phyloP scores from a whole-genome alignment of 108 stramenopile species.

The Cyclotella distinguenda region DNA sequence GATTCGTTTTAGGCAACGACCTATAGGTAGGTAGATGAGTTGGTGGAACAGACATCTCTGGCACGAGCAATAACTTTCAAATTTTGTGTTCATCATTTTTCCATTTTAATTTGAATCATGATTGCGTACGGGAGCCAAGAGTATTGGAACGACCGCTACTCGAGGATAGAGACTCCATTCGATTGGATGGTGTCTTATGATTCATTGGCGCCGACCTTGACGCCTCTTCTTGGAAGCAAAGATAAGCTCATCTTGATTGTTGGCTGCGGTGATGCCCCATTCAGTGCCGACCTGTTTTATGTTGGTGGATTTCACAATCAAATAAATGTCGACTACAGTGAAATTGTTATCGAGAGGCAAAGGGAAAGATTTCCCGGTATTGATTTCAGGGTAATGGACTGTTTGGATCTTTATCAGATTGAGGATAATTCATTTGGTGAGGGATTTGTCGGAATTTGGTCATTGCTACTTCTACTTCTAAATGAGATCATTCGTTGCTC shows the following conservation, averaged over 20 bases:
- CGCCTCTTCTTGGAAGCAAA: slow-evolving; percentile 7
- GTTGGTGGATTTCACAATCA: slow-evolving; percentile 39
- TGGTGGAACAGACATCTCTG: too few relatives aligned
- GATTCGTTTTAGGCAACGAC: too few relatives aligned
- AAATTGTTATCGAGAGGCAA: slow-evolving; percentile 50
- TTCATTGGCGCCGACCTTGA: slow-evolving; percentile 4
- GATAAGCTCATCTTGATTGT: slow-evolving; percentile 20
- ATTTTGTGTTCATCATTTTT: too few relatives aligned
- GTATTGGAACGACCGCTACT: slow-evolving; percentile 15
- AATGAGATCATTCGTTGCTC: too few relatives aligned
- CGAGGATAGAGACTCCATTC: slow-evolving; percentile 8
- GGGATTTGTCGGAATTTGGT: neutral
- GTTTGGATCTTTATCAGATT: slow-evolving; percentile 21
- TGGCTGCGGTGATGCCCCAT: slow-evolving; percentile 48
- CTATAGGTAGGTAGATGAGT: too few relatives aligned
- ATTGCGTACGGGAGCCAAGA: slow-evolving; percentile 11
- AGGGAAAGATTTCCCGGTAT: slow-evolving; percentile 8
- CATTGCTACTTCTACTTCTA: neutral
- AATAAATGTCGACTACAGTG: slow-evolving; percentile 53
- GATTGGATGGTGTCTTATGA: slow-evolving; percentile 29
- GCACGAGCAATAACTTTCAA: too few relatives aligned
- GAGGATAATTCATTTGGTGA: slow-evolving; percentile 16
- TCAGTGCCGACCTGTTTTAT: slow-evolving; percentile 22
- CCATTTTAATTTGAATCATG: slow-evolving; percentile 9
- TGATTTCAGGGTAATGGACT: slow-evolving; percentile 19